Base-by-base conservation (phyloP, 1,139 yeast species). In the Arxiozyma telluris region DNA sequence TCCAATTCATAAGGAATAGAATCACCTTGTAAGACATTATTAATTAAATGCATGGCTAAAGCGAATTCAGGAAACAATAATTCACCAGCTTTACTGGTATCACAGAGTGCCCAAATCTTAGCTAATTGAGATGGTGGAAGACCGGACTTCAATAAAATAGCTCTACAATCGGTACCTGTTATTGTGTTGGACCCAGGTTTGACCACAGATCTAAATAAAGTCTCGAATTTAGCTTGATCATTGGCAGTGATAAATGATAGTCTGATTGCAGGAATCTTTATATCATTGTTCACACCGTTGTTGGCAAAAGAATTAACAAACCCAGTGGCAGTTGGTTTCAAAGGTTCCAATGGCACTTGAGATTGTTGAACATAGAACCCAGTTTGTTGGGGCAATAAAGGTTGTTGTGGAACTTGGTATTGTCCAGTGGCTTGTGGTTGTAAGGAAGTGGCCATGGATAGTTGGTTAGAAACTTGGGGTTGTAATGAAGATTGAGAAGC, bases 21-120 rank as follows among this genome's bases (percentile, higher is more conserved):
- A 55, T 84, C 87, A 27, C 96, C 96, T 63, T 82, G 82, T 61
- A 88, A 75, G 0, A 86, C 86, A 66, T 82, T 71, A 60, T 88
- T 87, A 66, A 96, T 90, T 60, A 93, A 76, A 68, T 89, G 95
- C 76, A 93, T 82, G 20, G 96, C 95, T 62, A 91, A 76, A 15
- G 96, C 96, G 74, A 93, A 93, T 68, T 93, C 98, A 0, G 98
- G 98, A 65, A 91, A 93, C 59, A 93, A 72, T 56, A 93, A 77
- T 49, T 83, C 78, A 1, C 98, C 98, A 4, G 95, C 83, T 63
- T 83, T 85, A 63, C 84, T 87, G 1, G 96, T 85, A 66, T 93
- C 98, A 25, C 96, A 80, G 59, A 93, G 74, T 39, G 87, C 81
- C 98, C 98, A 93, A 56, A 93, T 84, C 60, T 85, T 88, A 1